These are phyloP conservation scores for Calonectria honghensis DNA, from an alignment of 2,329 filamentous ascomycete species.

Conservation along the genomic window DNA sequence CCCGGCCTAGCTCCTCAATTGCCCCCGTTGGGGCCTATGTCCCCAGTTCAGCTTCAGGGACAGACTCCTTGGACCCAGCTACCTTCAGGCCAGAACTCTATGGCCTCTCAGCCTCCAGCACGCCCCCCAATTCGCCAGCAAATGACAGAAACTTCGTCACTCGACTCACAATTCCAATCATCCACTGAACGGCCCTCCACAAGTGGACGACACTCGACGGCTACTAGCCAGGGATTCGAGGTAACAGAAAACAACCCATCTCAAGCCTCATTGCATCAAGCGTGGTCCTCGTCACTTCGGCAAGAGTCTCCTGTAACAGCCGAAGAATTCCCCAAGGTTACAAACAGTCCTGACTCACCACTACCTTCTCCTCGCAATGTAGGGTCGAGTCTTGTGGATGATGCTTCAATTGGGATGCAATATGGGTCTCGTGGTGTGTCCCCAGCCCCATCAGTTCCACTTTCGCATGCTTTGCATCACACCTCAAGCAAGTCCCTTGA, in stretches of 20 bases:
- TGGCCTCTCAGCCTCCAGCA: slow-evolving; percentile 8
- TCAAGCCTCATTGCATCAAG: slow-evolving; percentile 28
- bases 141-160: slow-evolving; percentile 42
- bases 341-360: slow-evolving; percentile 35
- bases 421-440: slow-evolving; percentile 46
- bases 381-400: slow-evolving; percentile 32
- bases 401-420: slow-evolving; percentile 38
- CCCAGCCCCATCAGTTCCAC: slow-evolving; percentile 41
- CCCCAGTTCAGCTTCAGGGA: slow-evolving; percentile 35
- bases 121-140: slow-evolving; percentile 44
- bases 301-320: slow-evolving; percentile 35
- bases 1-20: slow-evolving; percentile 37
- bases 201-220: slow-evolving; percentile 29
- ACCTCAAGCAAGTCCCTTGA: slow-evolving; percentile 50
- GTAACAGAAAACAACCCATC: slow-evolving; percentile 15
- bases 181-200: slow-evolving; percentile 42
- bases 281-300: slow-evolving; percentile 36
- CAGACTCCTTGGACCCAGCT: slow-evolving; percentile 32
- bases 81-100: slow-evolving; percentile 29
- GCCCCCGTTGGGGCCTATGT: slow-evolving; percentile 10
- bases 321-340: slow-evolving; percentile 11
- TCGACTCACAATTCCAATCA: slow-evolving; percentile 44
- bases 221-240: slow-evolving; percentile 17
- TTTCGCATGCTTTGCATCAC: slow-evolving; percentile 44
- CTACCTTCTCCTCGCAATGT: slow-evolving; percentile 43